A percentile compares a stretch with the other conserved stretches of the same genome.
These are phyloP conservation scores for Plectosphaerella sp. DNA, from an alignment of 2,329 filamentous ascomycete genomes.

Conservation along the genomic window DNA sequence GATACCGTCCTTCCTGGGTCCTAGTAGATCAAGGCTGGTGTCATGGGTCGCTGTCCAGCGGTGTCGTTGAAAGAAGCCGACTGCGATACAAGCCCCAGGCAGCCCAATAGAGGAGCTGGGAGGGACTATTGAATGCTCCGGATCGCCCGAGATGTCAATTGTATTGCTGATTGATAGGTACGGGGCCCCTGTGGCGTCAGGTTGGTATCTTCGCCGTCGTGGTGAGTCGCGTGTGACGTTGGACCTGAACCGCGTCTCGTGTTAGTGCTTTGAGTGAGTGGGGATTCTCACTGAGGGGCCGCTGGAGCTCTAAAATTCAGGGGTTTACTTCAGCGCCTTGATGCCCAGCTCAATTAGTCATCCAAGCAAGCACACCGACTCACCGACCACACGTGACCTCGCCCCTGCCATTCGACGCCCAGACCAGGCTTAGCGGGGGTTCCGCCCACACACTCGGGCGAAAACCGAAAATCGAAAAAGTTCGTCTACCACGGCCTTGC, in stretches of 20 bases:
- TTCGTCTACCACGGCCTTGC: background rate
- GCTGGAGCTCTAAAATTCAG: no score
- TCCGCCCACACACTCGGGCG: background rate
- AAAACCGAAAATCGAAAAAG: constrained; percentile 1
- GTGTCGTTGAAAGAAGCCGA: background rate
- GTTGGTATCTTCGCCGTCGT: background rate
- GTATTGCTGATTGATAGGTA: no score
- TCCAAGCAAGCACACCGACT: background rate
- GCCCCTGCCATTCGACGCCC: background rate
- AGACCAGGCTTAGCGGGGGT: background rate
- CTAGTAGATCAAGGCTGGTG: background rate
- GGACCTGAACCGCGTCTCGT: background rate
- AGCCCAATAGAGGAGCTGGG: no score
- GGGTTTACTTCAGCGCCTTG: no score
- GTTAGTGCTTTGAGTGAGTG: background rate
- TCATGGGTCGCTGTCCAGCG: background rate
- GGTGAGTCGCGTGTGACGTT: background rate
- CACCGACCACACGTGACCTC: background rate
- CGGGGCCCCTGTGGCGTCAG: no score
- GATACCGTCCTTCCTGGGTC: no score
- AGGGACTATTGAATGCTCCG: no score
- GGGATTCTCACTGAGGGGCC: background rate
- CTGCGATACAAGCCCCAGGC: background rate
- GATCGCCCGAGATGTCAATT: no score
- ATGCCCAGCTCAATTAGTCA: background rate